Base-by-base conservation (phyloP, 495 filamentous ascomycete species). In the Thozetella sp. region DNA sequence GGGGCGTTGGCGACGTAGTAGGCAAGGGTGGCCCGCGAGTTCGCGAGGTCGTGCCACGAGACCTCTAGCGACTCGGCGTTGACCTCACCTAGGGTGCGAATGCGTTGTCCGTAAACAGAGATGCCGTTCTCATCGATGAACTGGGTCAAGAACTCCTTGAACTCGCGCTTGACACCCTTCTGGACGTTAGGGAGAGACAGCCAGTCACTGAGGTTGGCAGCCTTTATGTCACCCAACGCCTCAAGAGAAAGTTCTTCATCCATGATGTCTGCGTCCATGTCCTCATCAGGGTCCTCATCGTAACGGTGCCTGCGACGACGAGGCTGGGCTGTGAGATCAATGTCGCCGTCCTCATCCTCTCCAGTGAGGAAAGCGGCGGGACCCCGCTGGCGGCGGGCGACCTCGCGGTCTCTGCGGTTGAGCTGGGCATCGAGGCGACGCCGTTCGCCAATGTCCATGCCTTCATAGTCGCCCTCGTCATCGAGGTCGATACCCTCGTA, bases 1-100 rank as follows among this genome's bases (percentile, higher is more conserved):
- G 96, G 96, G 10, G 95, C 92, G 68, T 98, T 99, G 63, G 94
- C 96, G 26, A 98, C 81, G 81, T 97, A 99, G 72, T 97, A 97
- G 17, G 93, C 94, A n/a, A 99, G 82, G 25, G 92, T 93, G n/a
- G 96, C 94, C 76, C 96, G 98, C 43, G 90, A 89, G 30, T 88
- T 83, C 19, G 91, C 86, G 40, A 99, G 80, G 70, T 99, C 94
- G 62, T 93, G 90, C 72, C 96, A 99, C 13, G 93, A 97, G 25
- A 99, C 93, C 72, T 98, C 96, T 6, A 99, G 83, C 25, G 93
- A 92, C 73, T 97, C 96, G 26, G 93, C 92, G 72, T 99, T 99
- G 63, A 97, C 81, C 72, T 97, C 94, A 81, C 96, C 96, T 13
- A 99, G 88, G 0, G 91, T 96, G 58, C 91, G 88, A 58, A 98